Base-by-base conservation (phyloP, 805 yeast species). In the Lipomyces starkeyi region DNA sequence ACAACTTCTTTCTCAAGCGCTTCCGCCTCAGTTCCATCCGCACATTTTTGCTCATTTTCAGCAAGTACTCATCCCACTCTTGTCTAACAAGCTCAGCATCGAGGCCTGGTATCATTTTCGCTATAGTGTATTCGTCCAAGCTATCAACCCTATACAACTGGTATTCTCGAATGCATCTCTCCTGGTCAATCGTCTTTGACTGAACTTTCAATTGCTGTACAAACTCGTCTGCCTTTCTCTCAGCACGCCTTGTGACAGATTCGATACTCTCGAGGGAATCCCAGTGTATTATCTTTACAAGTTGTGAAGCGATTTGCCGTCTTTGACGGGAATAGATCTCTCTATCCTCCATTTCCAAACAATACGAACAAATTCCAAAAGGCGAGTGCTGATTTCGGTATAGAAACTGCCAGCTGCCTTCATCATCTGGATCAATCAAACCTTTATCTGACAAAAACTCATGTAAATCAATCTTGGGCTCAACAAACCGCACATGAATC, bases 31-130 rank as follows among this genome's bases (percentile, higher is more conserved):
- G 25, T 32, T 54, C 40, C 29, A 20, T 27, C 64, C 54, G 32
- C 22, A 61, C 64, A 29, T 55, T 53, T 32, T 55, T 13, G 11
- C 56, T 22, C 61, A 61, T 61, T 25, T 34, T 22, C 54, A 22
- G 14, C 11, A 63, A n/a, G 25, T 35, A 63, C 27, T 59, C 14
- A n/a, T 63, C 66, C 66, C 66, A 63, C 32, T 63, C 66, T 6
- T 29, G 56, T 37, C 32, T 59, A 8, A 61, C 64, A 3, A n/a
- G 37, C 20, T 61, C 64, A 17, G 64, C 62, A 34, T 54, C 64
- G 11, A 29, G 29, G 13, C 62, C 62, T 3, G 62, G 47, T 20
- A 55, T 61, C 29, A 22, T 22, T 32, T 55, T 29, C 14, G 64
- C 64, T n/a, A 61, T 20, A 14, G 61, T 61, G 32, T 61, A 54